phyloP scores from a whole-genome alignment of 306 rosid genomes.

The Fragaria nilgerrensis region DNA sequence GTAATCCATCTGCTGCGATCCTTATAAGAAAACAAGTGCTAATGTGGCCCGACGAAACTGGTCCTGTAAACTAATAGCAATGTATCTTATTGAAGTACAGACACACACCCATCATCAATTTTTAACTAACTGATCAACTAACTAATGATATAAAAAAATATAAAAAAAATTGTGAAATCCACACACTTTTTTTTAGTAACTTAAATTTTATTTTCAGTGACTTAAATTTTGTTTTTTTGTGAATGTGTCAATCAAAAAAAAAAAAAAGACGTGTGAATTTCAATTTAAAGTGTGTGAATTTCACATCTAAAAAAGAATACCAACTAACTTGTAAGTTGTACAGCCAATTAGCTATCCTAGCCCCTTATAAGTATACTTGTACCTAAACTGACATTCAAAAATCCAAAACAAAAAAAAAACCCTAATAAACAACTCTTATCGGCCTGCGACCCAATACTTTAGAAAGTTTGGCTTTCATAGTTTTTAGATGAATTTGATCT shows the following conservation, averaged over 20 bases:
- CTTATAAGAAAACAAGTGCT: neutral
- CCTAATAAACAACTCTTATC: no score
- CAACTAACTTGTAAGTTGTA: neutral
- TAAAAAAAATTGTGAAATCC: no score
- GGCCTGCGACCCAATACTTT: no score
- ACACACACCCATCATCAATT: neutral
- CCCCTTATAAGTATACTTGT: neutral
- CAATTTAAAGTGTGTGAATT: no score
- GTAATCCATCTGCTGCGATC: neutral
- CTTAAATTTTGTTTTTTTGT: no score
- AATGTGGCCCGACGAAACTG: neutral
- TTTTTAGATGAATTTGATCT: no score
- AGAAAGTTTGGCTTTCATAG: no score
- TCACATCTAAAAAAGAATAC: no score
- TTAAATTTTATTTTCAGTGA: no score
- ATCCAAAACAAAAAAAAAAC: no score
- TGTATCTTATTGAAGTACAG: neutral
- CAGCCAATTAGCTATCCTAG: neutral
- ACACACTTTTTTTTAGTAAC: no score
- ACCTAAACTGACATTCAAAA: neutral
- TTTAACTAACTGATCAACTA: neutral
- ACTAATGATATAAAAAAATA: neutral
- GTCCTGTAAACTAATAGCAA: neutral
- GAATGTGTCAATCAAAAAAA: no score
- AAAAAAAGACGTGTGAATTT: rapidly evolving